A percentile compares a stretch with the other conserved stretches of the same genome.
These are phyloP conservation scores for Cenchrus americanus DNA, from an alignment of 176 grass and related monocot genomes.

Conservation along the genomic window DNA sequence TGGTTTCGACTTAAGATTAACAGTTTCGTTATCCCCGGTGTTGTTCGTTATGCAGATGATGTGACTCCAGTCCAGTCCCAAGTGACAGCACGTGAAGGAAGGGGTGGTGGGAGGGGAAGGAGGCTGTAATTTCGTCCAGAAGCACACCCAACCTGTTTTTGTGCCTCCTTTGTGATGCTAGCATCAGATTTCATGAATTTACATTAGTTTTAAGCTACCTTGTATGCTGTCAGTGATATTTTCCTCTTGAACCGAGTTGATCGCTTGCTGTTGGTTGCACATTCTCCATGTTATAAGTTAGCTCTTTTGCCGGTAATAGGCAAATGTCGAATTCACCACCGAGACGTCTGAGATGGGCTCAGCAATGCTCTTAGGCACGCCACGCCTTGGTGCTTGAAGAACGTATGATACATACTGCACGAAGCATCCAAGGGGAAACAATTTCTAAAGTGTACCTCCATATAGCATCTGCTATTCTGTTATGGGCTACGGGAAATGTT, in stretches of 20 bases:
- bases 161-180: conserved; percentile 32
- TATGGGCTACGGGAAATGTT: too few species aligned
- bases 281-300: not conserved
- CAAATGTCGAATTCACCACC: too few species aligned
- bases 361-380: too few species aligned
- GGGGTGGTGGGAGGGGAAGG: conserved; percentile 85
- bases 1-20: not conserved
- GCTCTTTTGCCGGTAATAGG: not conserved
- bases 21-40: fast-evolving
- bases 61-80: conserved; percentile 83
- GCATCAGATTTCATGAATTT: conserved; percentile 14
- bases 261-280: not conserved
- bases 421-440: too few species aligned
- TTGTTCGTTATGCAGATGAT: conserved; percentile 59
- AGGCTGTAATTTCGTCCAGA: conserved; percentile 62
- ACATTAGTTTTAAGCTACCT: conserved; percentile 32
- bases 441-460: too few species aligned
- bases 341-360: too few species aligned
- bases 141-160: not conserved
- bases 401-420: too few species aligned
- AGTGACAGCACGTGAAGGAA: conserved; percentile 87
- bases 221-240: conserved; percentile 11
- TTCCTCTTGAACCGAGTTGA: not conserved
- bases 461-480: too few species aligned
- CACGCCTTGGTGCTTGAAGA: too few species aligned